A percentile compares a stretch with the other conserved stretches of the same genome.
Conservation (phyloP, 768 basidiomycete genomes). For the Multifurca ochricompacta region DNA sequence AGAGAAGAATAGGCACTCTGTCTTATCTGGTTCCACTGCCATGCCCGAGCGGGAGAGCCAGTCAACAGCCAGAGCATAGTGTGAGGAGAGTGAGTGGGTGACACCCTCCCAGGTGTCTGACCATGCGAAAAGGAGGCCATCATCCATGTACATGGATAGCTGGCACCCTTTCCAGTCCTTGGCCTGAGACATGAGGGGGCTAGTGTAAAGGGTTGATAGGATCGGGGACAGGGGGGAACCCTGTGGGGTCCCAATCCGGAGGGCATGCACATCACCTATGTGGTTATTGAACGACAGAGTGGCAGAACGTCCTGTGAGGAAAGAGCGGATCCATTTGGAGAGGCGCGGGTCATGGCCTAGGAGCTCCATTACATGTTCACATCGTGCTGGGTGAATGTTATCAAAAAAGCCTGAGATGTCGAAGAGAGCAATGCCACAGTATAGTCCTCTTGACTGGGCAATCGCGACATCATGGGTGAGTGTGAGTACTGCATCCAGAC, state of each 20-base stretch:
- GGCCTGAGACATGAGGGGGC: not conserved
- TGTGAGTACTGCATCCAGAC: conserved; percentile 31
- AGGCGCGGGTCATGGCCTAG: too few species aligned
- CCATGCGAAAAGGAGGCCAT: not conserved
- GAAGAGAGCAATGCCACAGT: conserved; percentile 24
- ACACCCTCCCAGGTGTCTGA: not conserved
- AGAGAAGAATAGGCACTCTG: not conserved
- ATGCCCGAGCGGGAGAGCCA: not conserved
- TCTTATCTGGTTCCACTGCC: not conserved
- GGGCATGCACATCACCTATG: not conserved
- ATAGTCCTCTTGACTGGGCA: conserved; percentile 28
- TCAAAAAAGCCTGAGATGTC: conserved; percentile 31
- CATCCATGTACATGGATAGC: not conserved
- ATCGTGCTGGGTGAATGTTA: not conserved
- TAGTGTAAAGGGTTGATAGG: not conserved
- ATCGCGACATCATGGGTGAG: not conserved
- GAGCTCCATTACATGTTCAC: too few species aligned
- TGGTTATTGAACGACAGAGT: not conserved
- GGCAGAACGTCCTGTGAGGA: not conserved
- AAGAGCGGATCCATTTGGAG: not conserved
- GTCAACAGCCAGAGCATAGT: not conserved
- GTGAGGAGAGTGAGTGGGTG: not conserved
- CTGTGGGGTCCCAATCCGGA: not conserved
- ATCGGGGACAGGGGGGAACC: not conserved
- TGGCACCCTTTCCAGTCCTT: not conserved